Percentiles rank a stretch among this genome's conserved stretches.
These are phyloP conservation scores for Verticillium nonalfalfae DNA, from an alignment of 2,329 filamentous ascomycete species.

Conservation along the genomic window DNA sequence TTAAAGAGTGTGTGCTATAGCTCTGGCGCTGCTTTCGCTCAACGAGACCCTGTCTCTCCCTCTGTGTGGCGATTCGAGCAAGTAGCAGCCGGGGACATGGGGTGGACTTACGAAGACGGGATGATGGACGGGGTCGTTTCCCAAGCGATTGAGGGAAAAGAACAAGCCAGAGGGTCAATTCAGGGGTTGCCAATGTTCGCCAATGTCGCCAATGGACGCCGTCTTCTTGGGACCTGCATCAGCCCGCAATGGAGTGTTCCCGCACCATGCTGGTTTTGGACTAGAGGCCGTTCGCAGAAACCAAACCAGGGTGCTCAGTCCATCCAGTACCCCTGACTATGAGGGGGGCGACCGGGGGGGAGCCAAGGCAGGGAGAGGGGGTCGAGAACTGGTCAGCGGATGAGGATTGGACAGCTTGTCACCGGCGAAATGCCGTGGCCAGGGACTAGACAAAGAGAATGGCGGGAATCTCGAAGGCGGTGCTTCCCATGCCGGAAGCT, in stretches of 20 bases:
- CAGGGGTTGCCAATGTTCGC: constrained; percentile 2
- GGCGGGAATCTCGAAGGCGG: not conserved
- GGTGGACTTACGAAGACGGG: not conserved
- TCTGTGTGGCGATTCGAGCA: not conserved
- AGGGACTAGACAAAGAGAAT: not conserved
- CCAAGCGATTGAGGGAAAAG: no score
- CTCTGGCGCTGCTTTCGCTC: not conserved
- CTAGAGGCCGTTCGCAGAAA: constrained; percentile 1
- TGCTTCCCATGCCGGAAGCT: not conserved
- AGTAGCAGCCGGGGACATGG: not conserved
- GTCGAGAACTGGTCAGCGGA: not conserved
- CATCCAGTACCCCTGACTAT: not conserved
- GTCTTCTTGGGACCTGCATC: constrained; percentile 1
- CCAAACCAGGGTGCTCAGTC: not conserved
- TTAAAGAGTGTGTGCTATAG: not conserved
- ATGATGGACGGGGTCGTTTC: not conserved
- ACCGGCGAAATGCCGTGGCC: not conserved
- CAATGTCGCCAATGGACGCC: not conserved
- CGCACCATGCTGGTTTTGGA: not conserved
- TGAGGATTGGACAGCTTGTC: not conserved
- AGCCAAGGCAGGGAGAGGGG: not conserved
- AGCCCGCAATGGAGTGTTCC: not conserved
- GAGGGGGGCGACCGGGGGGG: not conserved
- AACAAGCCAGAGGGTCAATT: not conserved
- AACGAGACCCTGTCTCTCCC: not conserved